Evolutionary conservation across 805 yeast genomes (phyloP).

Genomic region (Brettanomyces nanus): DNA sequence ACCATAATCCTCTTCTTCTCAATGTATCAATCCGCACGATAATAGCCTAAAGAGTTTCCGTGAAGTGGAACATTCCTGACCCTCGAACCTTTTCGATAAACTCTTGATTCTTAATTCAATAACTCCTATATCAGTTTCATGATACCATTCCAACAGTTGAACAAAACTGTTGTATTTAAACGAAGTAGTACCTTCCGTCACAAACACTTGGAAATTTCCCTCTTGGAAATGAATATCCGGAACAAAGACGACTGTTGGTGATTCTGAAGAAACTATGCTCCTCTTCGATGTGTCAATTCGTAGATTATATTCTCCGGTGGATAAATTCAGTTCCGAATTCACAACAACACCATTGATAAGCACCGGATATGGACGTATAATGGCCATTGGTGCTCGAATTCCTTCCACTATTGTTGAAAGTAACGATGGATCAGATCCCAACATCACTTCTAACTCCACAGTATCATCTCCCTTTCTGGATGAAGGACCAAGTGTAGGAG

Average conservation of each 20-base stretch:
- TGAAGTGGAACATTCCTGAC: not conserved
- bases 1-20: not conserved
- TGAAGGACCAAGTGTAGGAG: not conserved
- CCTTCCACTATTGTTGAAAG: conserved; percentile 32
- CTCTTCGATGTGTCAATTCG: conserved; percentile 28
- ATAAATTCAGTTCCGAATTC: conserved; percentile 52
- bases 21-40: not conserved
- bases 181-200: conserved; percentile 42
- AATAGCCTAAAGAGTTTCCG: not conserved
- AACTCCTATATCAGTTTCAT: conserved; percentile 27
- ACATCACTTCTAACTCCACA: not conserved
- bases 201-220: conserved; percentile 39
- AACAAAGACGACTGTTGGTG: conserved; percentile 55
- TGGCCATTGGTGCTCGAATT: conserved; percentile 65
- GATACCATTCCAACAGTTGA: conserved; percentile 68
- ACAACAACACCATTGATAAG: conserved; percentile 52
- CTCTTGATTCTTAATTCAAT: conserved; percentile 14
- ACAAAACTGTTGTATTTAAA: conserved; percentile 41
- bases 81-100: not conserved
- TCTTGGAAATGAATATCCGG: conserved; percentile 67
- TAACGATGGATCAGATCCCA: not conserved
- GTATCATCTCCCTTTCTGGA: not conserved
- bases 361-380: conserved; percentile 69
- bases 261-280: conserved; percentile 1
- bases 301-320: conserved; percentile 37